phyloP scores from a whole-genome alignment of 2,329 filamentous ascomycete species.

The Anisogramma anomala region DNA sequence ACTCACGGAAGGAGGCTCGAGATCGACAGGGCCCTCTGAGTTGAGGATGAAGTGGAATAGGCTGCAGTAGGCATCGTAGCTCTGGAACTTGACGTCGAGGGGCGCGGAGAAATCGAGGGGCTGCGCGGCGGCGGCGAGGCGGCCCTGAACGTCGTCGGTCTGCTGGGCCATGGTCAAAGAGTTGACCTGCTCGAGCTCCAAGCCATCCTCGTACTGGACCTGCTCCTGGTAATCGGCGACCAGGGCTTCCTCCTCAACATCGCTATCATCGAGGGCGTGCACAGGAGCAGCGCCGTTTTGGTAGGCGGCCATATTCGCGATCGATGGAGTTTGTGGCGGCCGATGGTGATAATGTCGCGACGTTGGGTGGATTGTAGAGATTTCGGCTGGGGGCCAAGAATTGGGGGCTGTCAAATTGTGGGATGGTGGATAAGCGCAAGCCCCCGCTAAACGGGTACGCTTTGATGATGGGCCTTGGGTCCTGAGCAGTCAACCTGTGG shows the following conservation, averaged over 20 bases:
- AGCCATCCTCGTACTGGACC: slow-evolving; percentile 82
- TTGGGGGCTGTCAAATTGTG: slow-evolving; percentile 7
- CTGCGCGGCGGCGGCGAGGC: slow-evolving; percentile 81
- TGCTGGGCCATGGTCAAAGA: slow-evolving; percentile 60
- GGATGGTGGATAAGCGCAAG: slow-evolving; percentile 12
- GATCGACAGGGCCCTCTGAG: slow-evolving; percentile 94
- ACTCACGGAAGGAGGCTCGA: slow-evolving; percentile 90
- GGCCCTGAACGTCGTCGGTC: slow-evolving; percentile 84
- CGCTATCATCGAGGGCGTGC: slow-evolving; percentile 63
- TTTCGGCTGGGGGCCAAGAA: slow-evolving; percentile 12
- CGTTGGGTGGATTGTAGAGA: slow-evolving; percentile 24
- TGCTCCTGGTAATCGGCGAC: slow-evolving; percentile 95
- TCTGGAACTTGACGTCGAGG: slow-evolving; percentile 93
- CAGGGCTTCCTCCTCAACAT: slow-evolving; percentile 90
- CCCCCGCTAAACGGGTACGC: slow-evolving; percentile 10
- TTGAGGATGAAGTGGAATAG: slow-evolving; percentile 99
- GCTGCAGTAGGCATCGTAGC: slow-evolving; percentile 99
- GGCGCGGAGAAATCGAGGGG: slow-evolving; percentile 93
- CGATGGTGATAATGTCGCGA: slow-evolving; percentile 13
- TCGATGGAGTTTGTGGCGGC: slow-evolving; percentile 21
- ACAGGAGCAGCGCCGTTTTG: slow-evolving; percentile 49
- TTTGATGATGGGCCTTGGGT: background rate
- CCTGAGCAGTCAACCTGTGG: background rate
- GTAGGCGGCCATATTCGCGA: slow-evolving; percentile 47
- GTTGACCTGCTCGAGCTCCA: slow-evolving; percentile 65